A percentile compares a stretch with the other conserved stretches of the same genome.
These are phyloP conservation scores for Thraustochytrium striatum DNA, from an alignment of 352 stramenopile genomes.

Conservation along the genomic window DNA sequence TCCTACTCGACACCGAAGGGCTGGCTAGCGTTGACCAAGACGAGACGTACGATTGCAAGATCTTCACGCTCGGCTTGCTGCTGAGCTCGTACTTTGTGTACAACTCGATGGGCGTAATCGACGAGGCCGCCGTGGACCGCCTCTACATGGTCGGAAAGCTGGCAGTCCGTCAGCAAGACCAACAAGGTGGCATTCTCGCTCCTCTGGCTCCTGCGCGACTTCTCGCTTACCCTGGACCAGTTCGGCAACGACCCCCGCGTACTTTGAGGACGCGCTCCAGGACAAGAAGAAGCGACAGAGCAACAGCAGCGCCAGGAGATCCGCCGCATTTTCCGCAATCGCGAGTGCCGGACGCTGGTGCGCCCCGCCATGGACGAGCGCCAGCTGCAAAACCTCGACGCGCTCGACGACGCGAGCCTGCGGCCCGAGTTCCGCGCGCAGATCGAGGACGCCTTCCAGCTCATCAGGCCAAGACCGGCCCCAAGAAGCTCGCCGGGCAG, in stretches of 20 bases:
- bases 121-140: conserved; percentile 78
- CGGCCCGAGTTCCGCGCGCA: conserved; percentile 70
- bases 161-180: conserved; percentile 73
- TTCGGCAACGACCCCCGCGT: conserved; percentile 77
- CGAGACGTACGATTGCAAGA: conserved; percentile 79
- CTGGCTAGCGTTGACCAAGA: conserved; percentile 71
- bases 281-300: conserved; percentile 62
- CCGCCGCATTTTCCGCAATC: conserved; percentile 70
- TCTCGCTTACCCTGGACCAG: conserved; percentile 74
- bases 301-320: conserved; percentile 72
- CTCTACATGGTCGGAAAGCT: conserved; percentile 82
- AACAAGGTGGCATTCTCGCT: conserved; percentile 78
- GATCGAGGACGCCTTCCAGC: conserved; percentile 66
- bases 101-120: conserved; percentile 80
- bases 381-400: conserved; percentile 67
- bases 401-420: conserved; percentile 68
- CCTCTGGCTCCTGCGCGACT: conserved; percentile 81
- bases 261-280: conserved; percentile 77
- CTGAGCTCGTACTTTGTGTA: conserved; percentile 79
- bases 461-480: conserved; percentile 71
- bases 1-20: conserved; percentile 82
- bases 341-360: conserved; percentile 81
- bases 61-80: conserved; percentile 78
- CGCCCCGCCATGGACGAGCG: conserved; percentile 75
- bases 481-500: conserved; percentile 77